A percentile compares a stretch with the other conserved stretches of the same genome.
Evolutionary conservation across 1,284 basidiomycete species (phyloP).

Genomic region (Wallemia mellicola): DNA sequence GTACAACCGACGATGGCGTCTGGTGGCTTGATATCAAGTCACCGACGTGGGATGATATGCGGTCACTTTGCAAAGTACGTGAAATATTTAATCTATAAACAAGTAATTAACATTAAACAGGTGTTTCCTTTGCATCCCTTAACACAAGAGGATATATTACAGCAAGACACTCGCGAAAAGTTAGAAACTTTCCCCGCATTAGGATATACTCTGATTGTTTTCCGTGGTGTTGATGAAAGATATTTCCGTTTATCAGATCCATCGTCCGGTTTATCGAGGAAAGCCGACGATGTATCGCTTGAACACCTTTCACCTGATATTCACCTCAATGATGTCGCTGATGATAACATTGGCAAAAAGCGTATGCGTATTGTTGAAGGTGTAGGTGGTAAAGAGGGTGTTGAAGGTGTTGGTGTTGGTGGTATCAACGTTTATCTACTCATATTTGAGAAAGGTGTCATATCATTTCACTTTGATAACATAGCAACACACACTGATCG

Average conservation of each 20-base stretch:
- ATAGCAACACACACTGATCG: conserved; percentile 58
- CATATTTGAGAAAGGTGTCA: conserved; percentile 36
- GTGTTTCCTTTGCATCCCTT: conserved; percentile 68
- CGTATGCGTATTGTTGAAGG: conserved; percentile 26
- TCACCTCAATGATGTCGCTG: conserved; percentile 1
- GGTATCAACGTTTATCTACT: conserved; percentile 66
- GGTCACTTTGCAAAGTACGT: conserved; percentile 48
- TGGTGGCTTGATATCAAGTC: conserved; percentile 87
- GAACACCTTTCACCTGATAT: background rate
- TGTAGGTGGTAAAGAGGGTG: conserved; percentile 23
- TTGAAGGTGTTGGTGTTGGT: conserved; percentile 30
- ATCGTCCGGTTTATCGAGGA: conserved; percentile 2
- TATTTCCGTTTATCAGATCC: conserved; percentile 19
- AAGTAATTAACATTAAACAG: conserved; percentile 17
- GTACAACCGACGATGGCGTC: conserved; percentile 18
- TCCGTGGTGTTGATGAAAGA: conserved; percentile 49
- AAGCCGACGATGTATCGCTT: conserved; percentile 2
- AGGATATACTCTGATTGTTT: conserved; percentile 77
- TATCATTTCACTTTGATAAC: conserved; percentile 58
- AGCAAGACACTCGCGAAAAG: conserved; percentile 78
- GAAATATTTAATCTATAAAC: background rate
- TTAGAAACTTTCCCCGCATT: conserved; percentile 61
- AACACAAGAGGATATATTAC: conserved; percentile 83
- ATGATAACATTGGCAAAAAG: conserved; percentile 8
- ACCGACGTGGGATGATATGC: conserved; percentile 69